Evolutionary conservation across 352 stramenopile species (phyloP).

Genomic region (Globisporangium parvum): DNA sequence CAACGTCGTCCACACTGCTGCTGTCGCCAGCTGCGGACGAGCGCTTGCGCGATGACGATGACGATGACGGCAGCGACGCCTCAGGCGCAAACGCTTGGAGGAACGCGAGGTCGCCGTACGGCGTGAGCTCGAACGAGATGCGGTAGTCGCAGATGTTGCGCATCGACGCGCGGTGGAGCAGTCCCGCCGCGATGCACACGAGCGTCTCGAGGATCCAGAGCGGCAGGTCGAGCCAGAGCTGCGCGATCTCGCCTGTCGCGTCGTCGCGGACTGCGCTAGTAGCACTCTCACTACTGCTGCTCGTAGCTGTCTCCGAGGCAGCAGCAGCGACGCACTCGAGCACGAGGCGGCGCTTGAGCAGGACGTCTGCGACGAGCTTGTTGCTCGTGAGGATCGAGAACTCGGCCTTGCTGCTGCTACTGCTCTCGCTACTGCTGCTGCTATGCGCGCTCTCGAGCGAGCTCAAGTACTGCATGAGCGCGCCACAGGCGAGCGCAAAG

Average conservation of each 20-base stretch:
- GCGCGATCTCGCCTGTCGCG: slow-evolving; percentile 3
- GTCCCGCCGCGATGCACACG: slow-evolving; percentile 53
- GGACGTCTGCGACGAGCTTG: slow-evolving; percentile 37
- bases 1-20: slow-evolving; percentile 1
- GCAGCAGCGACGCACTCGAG: slow-evolving; percentile 5
- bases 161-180: slow-evolving; percentile 69
- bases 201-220: slow-evolving; percentile 66
- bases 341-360: slow-evolving; percentile 36
- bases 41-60: no score
- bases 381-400: slow-evolving; percentile 40
- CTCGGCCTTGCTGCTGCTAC: slow-evolving; percentile 14
- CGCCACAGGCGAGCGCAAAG: slow-evolving; percentile 40
- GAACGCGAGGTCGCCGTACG: slow-evolving; percentile 74
- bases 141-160: slow-evolving; percentile 73
- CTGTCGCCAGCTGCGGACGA: not conserved
- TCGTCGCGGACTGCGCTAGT: slow-evolving; percentile 14
- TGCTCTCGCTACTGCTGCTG: slow-evolving; percentile 1
- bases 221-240: slow-evolving; percentile 46
- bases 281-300: slow-evolving; percentile 4
- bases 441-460: slow-evolving; percentile 18
- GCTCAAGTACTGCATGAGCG: slow-evolving; percentile 40
- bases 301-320: not conserved
- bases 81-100: slow-evolving; percentile 68
- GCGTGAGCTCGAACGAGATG: slow-evolving; percentile 74
- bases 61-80: slow-evolving; percentile 16